phyloP scores from a whole-genome alignment of 2,329 filamentous ascomycete genomes.

The Cytospora piceae region DNA sequence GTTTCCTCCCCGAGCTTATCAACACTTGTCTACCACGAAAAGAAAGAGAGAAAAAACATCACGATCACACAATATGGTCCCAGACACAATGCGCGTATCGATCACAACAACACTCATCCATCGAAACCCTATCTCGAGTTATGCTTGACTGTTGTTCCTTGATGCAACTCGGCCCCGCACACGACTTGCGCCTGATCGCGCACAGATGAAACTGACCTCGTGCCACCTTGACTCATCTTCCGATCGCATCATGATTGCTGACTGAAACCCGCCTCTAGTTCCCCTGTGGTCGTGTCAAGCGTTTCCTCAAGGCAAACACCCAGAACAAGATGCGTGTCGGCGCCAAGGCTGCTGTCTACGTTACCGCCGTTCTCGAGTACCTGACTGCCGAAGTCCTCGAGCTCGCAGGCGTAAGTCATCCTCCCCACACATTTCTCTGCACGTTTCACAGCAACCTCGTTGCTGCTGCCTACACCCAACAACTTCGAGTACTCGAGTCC shows the following conservation, averaged over 20 bases:
- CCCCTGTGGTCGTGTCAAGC: slow-evolving; percentile 99
- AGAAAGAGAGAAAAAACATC: not conserved
- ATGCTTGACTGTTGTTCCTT: not conserved
- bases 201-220: slow-evolving; percentile 13
- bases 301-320: slow-evolving; percentile 98
- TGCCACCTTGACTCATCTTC: slow-evolving; percentile 10
- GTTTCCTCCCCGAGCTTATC: slow-evolving; percentile 9
- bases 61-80: not conserved
- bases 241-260: slow-evolving; percentile 10
- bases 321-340: slow-evolving; percentile 99
- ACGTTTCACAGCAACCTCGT: slow-evolving; percentile 6
- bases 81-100: slow-evolving; percentile 8
- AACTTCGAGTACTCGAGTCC: fast-evolving
- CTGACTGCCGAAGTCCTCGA: slow-evolving; percentile 97
- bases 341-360: slow-evolving; percentile 97
- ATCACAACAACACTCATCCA: not conserved
- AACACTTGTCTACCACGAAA: slow-evolving; percentile 3
- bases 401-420: slow-evolving; percentile 76
- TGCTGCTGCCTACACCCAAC: slow-evolving; percentile 8
- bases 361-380: slow-evolving; percentile 97
- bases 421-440: slow-evolving; percentile 16
- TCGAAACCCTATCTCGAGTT: not conserved
- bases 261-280: slow-evolving; percentile 63
- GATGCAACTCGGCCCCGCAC: slow-evolving; percentile 15
- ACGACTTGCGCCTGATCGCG: slow-evolving; percentile 24